Base-by-base conservation (phyloP, 352 stramenopile species). In the Phytophthora europaea region DNA sequence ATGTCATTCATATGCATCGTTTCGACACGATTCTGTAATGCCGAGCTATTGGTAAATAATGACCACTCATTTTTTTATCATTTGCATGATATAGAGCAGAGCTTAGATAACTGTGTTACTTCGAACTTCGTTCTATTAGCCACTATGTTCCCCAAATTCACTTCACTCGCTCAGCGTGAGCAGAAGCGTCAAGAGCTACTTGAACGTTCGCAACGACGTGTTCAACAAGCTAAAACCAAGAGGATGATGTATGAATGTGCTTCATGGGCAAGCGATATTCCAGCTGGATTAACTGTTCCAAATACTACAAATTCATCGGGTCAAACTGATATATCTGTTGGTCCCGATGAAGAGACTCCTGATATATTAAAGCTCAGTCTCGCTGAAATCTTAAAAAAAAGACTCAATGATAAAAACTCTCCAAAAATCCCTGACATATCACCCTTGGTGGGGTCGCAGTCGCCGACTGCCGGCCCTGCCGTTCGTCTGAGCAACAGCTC, bases 281-380 rank as follows among this genome's bases (percentile, higher is more conserved):
- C 23, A 26, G 23, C 23, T 26, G 23, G 23, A 26, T 26, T 26
- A 26, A 26, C 23, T 26, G n/a, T n/a, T n/a, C n/a, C n/a, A n/a
- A n/a, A n/a, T n/a, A 45, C 8, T 45, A 45, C 1, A 45, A 45
- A 45, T 45, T 1, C 3, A 45, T 45, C 36, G 8, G 8, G 2
- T 1, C 36, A 45, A 3, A 45, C 36, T 9, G 8, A 45, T 1
- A 45, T 15, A 3, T 45, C 13, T 45, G 8, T 15, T 45, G 8
- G 38, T 67, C 54, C 48, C 61, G 60, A 78, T 38, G 73, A 59
- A 36, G 71, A 65, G 16, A 38, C 53, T 26, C 58, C 63, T 20
- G 63, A 62, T 53, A 45, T 45, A 1, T 45, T 65, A 65, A n/a
- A n/a, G n/a, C n/a, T n/a, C n/a, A n/a, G n/a, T n/a, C n/a, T n/a